These are phyloP conservation scores for Podospora tetraspora DNA, from an alignment of 495 filamentous ascomycete species.

Conservation along the genomic window DNA sequence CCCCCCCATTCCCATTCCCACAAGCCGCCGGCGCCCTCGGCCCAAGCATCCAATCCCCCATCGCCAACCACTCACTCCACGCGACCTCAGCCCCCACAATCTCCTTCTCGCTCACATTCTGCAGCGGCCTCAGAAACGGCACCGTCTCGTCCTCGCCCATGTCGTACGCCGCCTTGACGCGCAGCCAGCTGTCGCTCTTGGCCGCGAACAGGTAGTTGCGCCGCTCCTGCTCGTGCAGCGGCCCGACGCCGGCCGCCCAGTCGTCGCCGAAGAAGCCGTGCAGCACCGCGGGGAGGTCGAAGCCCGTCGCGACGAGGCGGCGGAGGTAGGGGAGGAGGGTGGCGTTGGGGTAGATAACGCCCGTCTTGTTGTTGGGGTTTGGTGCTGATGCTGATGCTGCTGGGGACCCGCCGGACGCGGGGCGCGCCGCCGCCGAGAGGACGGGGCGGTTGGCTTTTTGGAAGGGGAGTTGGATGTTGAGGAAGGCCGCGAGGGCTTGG, in stretches of 20 bases:
- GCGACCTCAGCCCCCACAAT: constrained; percentile 75
- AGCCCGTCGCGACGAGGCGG: constrained; percentile 84
- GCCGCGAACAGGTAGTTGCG: constrained; percentile 93
- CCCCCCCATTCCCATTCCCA: constrained; percentile 4
- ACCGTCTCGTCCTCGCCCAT: constrained; percentile 72
- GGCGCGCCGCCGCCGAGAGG: constrained; percentile 25
- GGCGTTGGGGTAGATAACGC: constrained; percentile 40
- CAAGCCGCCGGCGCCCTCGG: constrained; percentile 38
- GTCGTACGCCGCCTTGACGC: constrained; percentile 86
- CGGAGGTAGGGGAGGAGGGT: constrained; percentile 86
- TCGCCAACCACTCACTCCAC: constrained; percentile 84
- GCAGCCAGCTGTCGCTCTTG: constrained; percentile 83
- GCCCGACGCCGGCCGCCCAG: constrained; percentile 72
- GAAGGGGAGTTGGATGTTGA: constrained; percentile 77
- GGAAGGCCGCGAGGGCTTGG: constrained; percentile 82
- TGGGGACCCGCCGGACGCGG: constrained; percentile 21
- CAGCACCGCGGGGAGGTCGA: constrained; percentile 76
- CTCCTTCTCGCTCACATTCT: constrained; percentile 68
- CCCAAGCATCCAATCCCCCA: constrained; percentile 93
- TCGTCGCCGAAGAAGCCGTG: constrained; percentile 95
- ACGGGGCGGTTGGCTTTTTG: constrained; percentile 46
- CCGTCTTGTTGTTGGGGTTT: constrained; percentile 14
- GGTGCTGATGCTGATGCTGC: constrained; percentile 21
- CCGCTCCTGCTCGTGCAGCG: constrained; percentile 81
- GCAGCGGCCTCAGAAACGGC: constrained; percentile 78